Evolutionary conservation across 2,329 filamentous ascomycete genomes (phyloP).

Genomic region (Penicillium olsonii): DNA sequence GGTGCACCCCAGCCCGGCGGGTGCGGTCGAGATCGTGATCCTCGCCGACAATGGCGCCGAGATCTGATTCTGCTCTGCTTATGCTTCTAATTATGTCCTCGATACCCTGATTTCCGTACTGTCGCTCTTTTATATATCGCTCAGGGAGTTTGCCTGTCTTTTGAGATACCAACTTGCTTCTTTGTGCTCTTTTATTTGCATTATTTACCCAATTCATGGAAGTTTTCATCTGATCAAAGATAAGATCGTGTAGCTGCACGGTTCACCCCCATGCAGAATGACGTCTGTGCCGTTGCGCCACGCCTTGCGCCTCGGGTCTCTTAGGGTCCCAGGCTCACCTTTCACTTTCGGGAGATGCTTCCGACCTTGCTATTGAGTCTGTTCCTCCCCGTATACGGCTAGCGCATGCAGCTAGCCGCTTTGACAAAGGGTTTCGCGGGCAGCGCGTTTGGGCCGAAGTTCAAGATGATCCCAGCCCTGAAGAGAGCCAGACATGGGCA

Average conservation of each 20-base stretch:
- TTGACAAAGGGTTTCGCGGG: conserved; percentile 5
- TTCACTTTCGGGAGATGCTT: not conserved
- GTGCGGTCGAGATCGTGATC: conserved; percentile 32
- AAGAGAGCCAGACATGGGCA: not conserved
- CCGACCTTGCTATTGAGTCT: not conserved
- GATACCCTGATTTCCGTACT: not conserved
- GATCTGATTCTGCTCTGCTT: not conserved
- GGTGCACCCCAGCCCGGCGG: conserved; percentile 37
- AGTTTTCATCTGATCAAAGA: conserved; percentile 5
- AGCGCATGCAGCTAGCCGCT: conserved; percentile 7
- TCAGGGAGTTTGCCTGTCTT: conserved; percentile 8
- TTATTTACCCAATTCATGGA: not conserved
- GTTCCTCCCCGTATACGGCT: not conserved
- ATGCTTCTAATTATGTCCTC: not conserved
- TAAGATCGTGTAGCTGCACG: conserved; percentile 9
- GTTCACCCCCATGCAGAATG: conserved; percentile 13
- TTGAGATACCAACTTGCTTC: conserved; percentile 18
- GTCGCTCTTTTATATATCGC: conserved; percentile 7
- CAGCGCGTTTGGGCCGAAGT: not conserved
- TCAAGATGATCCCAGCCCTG: conserved; percentile 6
- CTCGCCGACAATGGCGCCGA: not conserved
- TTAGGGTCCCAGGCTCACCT: not conserved
- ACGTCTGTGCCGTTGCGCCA: conserved; percentile 18
- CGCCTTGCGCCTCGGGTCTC: not conserved
- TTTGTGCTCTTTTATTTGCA: not conserved